Conservation (phyloP, 805 yeast species). For the Pichia manshurica region DNA sequence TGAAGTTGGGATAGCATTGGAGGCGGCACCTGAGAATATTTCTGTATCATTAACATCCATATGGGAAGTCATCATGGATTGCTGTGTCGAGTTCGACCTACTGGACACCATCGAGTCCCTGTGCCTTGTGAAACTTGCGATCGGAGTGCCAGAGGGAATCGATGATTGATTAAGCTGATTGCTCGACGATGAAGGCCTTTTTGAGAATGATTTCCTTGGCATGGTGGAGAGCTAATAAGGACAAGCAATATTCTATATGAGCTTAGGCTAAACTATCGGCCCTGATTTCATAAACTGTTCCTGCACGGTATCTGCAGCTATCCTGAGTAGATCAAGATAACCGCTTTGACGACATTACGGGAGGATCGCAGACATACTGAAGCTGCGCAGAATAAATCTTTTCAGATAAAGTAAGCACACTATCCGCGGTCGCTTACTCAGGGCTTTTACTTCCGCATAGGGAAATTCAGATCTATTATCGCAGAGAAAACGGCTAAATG, state of each 20-base stretch:
- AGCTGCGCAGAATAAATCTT: background rate
- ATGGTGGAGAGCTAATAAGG: background rate
- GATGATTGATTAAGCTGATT: background rate
- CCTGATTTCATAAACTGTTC: too few relatives aligned
- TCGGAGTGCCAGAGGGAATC: constrained; percentile 2
- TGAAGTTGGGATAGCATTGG: constrained; percentile 71
- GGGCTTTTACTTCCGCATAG: background rate
- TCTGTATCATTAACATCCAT: constrained; percentile 61
- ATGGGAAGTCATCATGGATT: constrained; percentile 14
- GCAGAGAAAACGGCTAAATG: too few relatives aligned
- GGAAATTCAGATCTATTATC: too few relatives aligned
- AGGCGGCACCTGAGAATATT: constrained; percentile 72
- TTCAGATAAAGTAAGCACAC: background rate
- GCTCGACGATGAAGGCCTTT: background rate
- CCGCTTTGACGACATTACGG: too few relatives aligned
- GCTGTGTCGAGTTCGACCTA: constrained; percentile 12
- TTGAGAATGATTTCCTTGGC: background rate
- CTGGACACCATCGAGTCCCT: constrained; percentile 27
- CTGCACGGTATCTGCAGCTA: too few relatives aligned
- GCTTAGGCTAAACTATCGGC: too few relatives aligned
- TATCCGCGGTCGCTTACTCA: background rate
- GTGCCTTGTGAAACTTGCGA: constrained; percentile 27
- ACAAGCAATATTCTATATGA: too few relatives aligned
- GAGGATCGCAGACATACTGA: too few relatives aligned
- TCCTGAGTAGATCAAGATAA: too few relatives aligned